A percentile compares a stretch with the other conserved stretches of the same genome.
Evolutionary conservation across 1,284 basidiomycete genomes (phyloP).

Genomic region (Flammula alnicola): DNA sequence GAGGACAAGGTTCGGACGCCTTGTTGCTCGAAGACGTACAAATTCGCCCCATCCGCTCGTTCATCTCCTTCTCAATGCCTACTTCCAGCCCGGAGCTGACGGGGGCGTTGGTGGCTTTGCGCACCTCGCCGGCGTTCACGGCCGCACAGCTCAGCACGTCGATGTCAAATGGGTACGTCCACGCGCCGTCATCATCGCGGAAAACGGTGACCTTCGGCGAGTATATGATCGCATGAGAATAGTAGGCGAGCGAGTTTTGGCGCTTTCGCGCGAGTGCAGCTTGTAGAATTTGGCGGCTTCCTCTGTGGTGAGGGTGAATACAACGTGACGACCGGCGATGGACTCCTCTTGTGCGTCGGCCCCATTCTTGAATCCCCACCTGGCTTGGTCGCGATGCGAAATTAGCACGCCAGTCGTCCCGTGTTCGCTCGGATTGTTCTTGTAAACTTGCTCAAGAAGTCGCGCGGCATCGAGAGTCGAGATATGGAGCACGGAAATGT

Average conservation of each 20-base stretch:
- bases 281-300: conserved; percentile 53
- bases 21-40: conserved; percentile 65
- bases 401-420: conserved; percentile 60
- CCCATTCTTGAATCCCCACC: conserved; percentile 75
- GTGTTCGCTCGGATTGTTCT: conserved; percentile 17
- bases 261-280: conserved; percentile 50
- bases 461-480: conserved; percentile 29
- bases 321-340: conserved; percentile 29
- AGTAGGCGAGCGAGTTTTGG: conserved; percentile 49
- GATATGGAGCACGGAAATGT: conserved; percentile 28
- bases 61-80: conserved; percentile 62
- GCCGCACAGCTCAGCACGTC: conserved; percentile 70
- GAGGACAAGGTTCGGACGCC: conserved; percentile 61
- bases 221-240: conserved; percentile 71
- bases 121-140: conserved; percentile 70
- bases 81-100: conserved; percentile 46
- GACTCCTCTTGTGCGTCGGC: conserved; percentile 59
- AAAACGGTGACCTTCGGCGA: conserved; percentile 63
- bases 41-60: conserved; percentile 70
- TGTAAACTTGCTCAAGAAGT: conserved; percentile 23
- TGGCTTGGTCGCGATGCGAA: conserved; percentile 73
- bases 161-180: conserved; percentile 57
- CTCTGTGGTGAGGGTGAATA: conserved; percentile 44
- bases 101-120: conserved; percentile 36
- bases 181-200: conserved; percentile 58